Base-by-base conservation (phyloP, 345 rosid genomes). In the Linum lewisii region DNA sequence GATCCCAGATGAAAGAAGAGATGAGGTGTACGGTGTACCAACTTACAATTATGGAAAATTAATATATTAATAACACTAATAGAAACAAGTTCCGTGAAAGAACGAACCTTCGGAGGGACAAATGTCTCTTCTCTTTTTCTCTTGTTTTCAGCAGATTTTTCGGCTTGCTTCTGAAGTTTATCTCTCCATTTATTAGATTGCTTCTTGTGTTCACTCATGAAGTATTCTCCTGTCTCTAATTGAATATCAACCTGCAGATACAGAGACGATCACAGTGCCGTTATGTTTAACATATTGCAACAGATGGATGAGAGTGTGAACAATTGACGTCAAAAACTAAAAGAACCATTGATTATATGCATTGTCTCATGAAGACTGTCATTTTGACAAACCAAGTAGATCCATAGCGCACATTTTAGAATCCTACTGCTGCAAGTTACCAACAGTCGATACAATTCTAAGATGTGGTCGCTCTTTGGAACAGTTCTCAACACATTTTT, bases 31-130 rank as follows among this genome's bases (percentile, higher is more conserved):
- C n/a, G n/a, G n/a, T n/a, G n/a, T 13, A 24, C 21, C 1, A n/a
- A 37, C 49, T 44, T 59, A 54, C 53, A 36, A 0, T 21, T 45
- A 29, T 37, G 36, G 37, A 5, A 11, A 6, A 57, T 51, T n/a
- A 50, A 14, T 19, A 32, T 19, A 54, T 21, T 18, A 20, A 3
- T 19, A 24, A 14, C 66, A 54, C 24, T 55, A n/a, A 52, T 61
- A 7, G 19, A 21, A 61, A 16, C 57, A 60, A 60, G 37, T 23
- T 57, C 51, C 44, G n/a, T n/a, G n/a, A n/a, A 58, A 47, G 52
- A 54, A 47, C n/a, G 24, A 73, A 86, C 98, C 98, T 92, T 75
- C 0, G 97, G 98, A 63, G 98, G 97, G 66, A 84, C 29, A 64
- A 82, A 85, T 18, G 89, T 76, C 21, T 75, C 89, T 21, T 83